phyloP scores from a whole-genome alignment of 805 yeast species.

The Komagataella ulmi region DNA sequence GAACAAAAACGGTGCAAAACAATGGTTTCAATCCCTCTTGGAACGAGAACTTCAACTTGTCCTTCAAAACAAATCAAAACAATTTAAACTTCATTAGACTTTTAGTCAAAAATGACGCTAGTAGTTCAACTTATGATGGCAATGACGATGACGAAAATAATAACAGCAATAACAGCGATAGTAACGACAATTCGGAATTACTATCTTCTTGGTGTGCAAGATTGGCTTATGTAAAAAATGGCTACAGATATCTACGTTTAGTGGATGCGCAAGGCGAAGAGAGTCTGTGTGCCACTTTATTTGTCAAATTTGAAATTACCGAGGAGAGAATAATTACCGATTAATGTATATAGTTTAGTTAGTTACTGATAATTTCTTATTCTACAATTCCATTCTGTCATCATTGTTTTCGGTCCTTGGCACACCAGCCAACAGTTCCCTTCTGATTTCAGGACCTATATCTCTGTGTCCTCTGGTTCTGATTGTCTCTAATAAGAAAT shows the following conservation, averaged over 20 bases:
- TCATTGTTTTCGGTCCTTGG: constrained; percentile 26
- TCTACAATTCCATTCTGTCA: background rate
- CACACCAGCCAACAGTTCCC: constrained; percentile 82
- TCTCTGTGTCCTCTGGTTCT: constrained; percentile 82
- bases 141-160: constrained; percentile 5
- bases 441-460: constrained; percentile 87
- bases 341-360: background rate
- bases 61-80: constrained; percentile 19
- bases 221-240: constrained; percentile 51
- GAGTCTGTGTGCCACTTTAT: constrained; percentile 34
- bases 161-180: background rate
- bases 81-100: constrained; percentile 47
- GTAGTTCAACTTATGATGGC: constrained; percentile 5
- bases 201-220: constrained; percentile 52
- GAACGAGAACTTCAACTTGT: constrained; percentile 42
- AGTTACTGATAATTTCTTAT: background rate
- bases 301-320: constrained; percentile 19
- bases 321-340: background rate
- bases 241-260: constrained; percentile 74
- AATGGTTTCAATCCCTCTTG: constrained; percentile 88
- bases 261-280: constrained; percentile 76
- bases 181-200: constrained; percentile 9
- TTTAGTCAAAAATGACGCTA: constrained; percentile 21
- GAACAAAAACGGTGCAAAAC: constrained; percentile 26
- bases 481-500: constrained; percentile 79